Evolutionary conservation across 257 asterid species (phyloP).

Genomic region (Plantago elongata): DNA sequence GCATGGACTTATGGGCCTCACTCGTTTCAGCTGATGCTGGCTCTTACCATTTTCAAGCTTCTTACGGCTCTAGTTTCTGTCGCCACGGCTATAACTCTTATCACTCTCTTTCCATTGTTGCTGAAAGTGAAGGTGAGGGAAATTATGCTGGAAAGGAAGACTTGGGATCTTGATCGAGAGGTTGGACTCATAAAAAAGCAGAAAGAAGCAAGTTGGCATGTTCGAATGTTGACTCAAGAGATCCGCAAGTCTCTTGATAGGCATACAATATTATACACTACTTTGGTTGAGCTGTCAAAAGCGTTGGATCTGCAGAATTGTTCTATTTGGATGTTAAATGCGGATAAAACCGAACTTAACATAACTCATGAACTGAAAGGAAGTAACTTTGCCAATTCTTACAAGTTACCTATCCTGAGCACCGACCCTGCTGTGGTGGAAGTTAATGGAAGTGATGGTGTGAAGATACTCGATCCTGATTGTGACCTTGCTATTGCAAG

Average conservation of each 20-base stretch:
- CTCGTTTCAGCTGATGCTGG: conserved; percentile 74
- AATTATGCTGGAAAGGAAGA: conserved; percentile 65
- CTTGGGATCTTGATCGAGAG: conserved; percentile 83
- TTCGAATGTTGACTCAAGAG: conserved; percentile 91
- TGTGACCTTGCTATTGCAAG: conserved; percentile 80
- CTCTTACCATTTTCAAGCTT: conserved; percentile 69
- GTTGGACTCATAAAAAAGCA: conserved; percentile 67
- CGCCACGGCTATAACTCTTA: conserved; percentile 80
- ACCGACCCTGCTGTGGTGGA: conserved; percentile 60
- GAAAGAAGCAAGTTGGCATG: conserved; percentile 77
- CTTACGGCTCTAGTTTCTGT: conserved; percentile 83
- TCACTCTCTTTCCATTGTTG: conserved; percentile 69
- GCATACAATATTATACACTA: conserved; percentile 74
- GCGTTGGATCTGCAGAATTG: conserved; percentile 70
- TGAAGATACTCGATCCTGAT: conserved; percentile 50
- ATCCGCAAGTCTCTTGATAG: conserved; percentile 88
- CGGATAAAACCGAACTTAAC: conserved; percentile 58
- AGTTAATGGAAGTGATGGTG: conserved; percentile 54
- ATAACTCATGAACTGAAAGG: conserved; percentile 60
- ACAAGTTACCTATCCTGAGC: conserved; percentile 34
- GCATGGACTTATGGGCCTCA: conserved; percentile 93
- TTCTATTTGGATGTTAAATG: conserved; percentile 92
- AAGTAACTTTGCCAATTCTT: conserved; percentile 32
- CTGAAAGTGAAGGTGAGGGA: conserved; percentile 82
- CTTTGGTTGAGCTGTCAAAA: conserved; percentile 85